Conservation (phyloP, 2,329 filamentous ascomycete genomes). For the Coniochaeta prunicola region DNA sequence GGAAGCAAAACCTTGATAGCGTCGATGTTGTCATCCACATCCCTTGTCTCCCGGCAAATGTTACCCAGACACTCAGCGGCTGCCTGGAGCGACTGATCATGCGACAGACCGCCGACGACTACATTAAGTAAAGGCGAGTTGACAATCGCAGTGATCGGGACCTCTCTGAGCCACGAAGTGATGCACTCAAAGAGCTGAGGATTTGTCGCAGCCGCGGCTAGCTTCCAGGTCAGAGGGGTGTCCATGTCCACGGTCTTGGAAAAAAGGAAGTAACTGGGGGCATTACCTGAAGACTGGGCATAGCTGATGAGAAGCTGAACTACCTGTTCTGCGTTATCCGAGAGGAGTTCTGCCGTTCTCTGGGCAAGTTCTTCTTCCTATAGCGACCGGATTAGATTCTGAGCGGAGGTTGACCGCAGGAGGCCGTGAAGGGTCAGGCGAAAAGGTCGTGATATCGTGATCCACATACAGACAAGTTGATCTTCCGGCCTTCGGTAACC, state of each 20-base stretch:
- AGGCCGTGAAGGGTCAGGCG: slow-evolving; percentile 23
- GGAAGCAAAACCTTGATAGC: slow-evolving; percentile 80
- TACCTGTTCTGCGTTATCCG: slow-evolving; percentile 84
- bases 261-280: slow-evolving; percentile 4
- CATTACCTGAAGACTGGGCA: slow-evolving; percentile 81
- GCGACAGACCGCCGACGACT: slow-evolving; percentile 69
- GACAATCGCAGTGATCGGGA: slow-evolving; percentile 75
- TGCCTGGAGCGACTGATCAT: slow-evolving; percentile 73
- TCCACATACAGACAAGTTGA: slow-evolving; percentile 96
- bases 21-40: slow-evolving; percentile 83
- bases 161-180: slow-evolving; percentile 92
- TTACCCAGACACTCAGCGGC: slow-evolving; percentile 90
- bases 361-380: slow-evolving; percentile 91
- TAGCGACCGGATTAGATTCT: slow-evolving; percentile 39
- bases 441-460: slow-evolving; percentile 41
- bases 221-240: neutral
- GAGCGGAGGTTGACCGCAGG: slow-evolving; percentile 26
- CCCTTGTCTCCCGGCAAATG: slow-evolving; percentile 84
- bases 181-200: slow-evolving; percentile 91
- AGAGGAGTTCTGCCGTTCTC: slow-evolving; percentile 82
- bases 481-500: slow-evolving; percentile 98
- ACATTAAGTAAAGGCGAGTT: slow-evolving; percentile 78
- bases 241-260: neutral
- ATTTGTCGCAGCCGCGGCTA: slow-evolving; percentile 72
- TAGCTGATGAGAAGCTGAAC: slow-evolving; percentile 84